Evolutionary conservation across 192 early-diverging fungal genomes (phyloP).

Genomic region (Entomortierella chlamydospora): DNA sequence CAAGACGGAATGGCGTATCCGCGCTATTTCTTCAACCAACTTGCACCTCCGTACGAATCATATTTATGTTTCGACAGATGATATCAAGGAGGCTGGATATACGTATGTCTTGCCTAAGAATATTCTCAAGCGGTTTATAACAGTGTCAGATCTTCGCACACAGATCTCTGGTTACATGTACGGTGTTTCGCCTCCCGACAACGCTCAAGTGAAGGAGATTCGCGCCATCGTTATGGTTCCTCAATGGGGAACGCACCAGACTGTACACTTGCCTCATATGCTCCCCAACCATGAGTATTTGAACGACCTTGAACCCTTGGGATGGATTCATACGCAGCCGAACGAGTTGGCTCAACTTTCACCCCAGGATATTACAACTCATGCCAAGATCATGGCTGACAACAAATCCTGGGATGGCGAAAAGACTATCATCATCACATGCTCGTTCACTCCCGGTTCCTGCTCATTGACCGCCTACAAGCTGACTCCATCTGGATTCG

Average conservation of each 20-base stretch:
- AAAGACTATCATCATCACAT: constrained; percentile 90
- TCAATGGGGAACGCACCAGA: constrained; percentile 97
- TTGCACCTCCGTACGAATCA: constrained; percentile 95
- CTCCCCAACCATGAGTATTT: constrained; percentile 94
- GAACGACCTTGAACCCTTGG: constrained; percentile 93
- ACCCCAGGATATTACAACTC: constrained; percentile 92
- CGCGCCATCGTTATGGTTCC: constrained; percentile 94
- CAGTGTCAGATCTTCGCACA: constrained; percentile 92
- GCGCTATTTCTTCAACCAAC: constrained; percentile 97
- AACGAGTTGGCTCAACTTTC: constrained; percentile 89
- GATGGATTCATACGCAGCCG: constrained; percentile 98
- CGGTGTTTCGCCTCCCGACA: constrained; percentile 90
- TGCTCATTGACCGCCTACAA: constrained; percentile 96
- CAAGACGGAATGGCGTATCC: constrained; percentile 98
- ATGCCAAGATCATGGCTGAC: constrained; percentile 90
- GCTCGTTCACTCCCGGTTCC: constrained; percentile 98
- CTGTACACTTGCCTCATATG: constrained; percentile 89
- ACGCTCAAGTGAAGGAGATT: constrained; percentile 96
- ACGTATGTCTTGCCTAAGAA: constrained; percentile 99
- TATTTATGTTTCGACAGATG: constrained; percentile 96
- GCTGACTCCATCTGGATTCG: constrained; percentile 94
- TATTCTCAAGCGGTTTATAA: constrained; percentile 96
- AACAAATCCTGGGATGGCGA: constrained; percentile 96
- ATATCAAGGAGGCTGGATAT: constrained; percentile 94
- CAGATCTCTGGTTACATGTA: constrained; percentile 97